These are phyloP conservation scores for Bonnemaisonia californica DNA, from an alignment of 31 red algal species.

Conservation along the genomic window DNA sequence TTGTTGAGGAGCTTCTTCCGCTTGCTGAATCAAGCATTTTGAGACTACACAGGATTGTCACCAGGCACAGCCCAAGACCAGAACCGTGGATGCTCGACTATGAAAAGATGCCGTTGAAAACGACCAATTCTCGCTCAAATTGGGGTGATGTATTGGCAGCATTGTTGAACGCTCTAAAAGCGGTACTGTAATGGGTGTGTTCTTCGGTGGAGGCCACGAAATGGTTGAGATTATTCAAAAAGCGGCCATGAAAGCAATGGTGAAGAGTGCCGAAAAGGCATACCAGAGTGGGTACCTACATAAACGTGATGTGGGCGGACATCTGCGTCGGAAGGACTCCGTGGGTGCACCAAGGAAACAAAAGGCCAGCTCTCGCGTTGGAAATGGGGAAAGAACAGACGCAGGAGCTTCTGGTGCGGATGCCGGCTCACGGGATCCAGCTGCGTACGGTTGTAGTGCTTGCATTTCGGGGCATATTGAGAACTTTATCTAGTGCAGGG, in stretches of 20 bases:
- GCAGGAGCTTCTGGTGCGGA: background rate
- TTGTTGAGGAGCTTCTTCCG: slow-evolving; percentile 79
- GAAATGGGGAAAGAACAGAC: too few species aligned
- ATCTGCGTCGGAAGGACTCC: background rate
- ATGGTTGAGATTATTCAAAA: slow-evolving; percentile 73
- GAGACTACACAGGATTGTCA: slow-evolving; percentile 78
- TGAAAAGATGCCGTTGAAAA: slow-evolving; percentile 71
- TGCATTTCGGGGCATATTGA: slow-evolving; percentile 68
- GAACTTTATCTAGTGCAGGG: slow-evolving; percentile 77
- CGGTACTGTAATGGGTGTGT: slow-evolving; percentile 74
- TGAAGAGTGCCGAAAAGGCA: slow-evolving; percentile 61
- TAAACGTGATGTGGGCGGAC: slow-evolving; percentile 22
- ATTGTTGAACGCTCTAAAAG: slow-evolving; percentile 65
- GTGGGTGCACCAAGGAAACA: background rate
- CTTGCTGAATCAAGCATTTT: slow-evolving; percentile 72
- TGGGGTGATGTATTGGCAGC: slow-evolving; percentile 59
- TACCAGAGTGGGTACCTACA: slow-evolving; percentile 51
- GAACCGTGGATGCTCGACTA: slow-evolving; percentile 84
- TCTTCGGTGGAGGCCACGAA: slow-evolving; percentile 75
- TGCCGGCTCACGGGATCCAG: slow-evolving; percentile 3
- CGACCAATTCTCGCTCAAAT: slow-evolving; percentile 64
- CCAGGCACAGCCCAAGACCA: slow-evolving; percentile 53
- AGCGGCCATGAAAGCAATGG: slow-evolving; percentile 74
- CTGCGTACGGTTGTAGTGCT: slow-evolving; percentile 66
- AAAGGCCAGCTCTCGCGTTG: background rate